Evolutionary conservation across 352 stramenopile genomes (phyloP).

Genomic region (Thraustochytrium sp.): DNA sequence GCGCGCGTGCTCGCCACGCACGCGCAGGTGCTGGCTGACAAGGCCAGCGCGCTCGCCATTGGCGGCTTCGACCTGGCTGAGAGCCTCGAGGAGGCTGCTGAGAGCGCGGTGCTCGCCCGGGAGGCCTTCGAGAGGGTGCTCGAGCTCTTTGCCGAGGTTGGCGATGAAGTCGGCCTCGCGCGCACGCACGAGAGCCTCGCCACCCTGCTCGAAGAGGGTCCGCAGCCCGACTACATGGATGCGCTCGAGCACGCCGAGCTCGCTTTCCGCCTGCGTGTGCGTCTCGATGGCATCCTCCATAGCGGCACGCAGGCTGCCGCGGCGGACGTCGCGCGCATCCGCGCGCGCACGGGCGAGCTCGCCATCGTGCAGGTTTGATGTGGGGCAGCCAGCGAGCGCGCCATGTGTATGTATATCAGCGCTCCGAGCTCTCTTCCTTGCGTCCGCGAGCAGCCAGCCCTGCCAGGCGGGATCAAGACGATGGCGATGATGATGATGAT

Average conservation of each 20-base stretch:
- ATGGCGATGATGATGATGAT: no score
- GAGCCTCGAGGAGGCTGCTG: not conserved
- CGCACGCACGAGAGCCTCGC: not conserved
- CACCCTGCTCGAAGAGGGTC: not conserved
- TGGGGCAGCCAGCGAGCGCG: no score
- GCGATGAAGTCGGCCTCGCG: not conserved
- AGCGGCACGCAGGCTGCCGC: not conserved
- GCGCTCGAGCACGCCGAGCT: not conserved
- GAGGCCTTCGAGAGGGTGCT: not conserved
- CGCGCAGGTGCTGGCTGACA: not conserved
- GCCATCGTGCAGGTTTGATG: not conserved
- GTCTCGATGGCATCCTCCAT: not conserved
- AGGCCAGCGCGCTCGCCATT: slow-evolving; percentile 2
- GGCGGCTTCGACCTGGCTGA: not conserved
- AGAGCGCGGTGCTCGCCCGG: not conserved
- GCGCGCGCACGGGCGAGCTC: not conserved
- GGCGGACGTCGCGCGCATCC: not conserved
- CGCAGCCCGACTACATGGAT: not conserved
- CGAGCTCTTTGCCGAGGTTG: not conserved
- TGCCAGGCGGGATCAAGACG: no score
- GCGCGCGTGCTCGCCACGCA: not conserved
- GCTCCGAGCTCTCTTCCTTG: no score
- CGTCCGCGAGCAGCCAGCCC: no score
- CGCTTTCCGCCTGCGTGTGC: not conserved
- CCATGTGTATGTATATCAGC: no score